Conservation (phyloP, 1,284 basidiomycete species). For the Tilletia setariae region DNA sequence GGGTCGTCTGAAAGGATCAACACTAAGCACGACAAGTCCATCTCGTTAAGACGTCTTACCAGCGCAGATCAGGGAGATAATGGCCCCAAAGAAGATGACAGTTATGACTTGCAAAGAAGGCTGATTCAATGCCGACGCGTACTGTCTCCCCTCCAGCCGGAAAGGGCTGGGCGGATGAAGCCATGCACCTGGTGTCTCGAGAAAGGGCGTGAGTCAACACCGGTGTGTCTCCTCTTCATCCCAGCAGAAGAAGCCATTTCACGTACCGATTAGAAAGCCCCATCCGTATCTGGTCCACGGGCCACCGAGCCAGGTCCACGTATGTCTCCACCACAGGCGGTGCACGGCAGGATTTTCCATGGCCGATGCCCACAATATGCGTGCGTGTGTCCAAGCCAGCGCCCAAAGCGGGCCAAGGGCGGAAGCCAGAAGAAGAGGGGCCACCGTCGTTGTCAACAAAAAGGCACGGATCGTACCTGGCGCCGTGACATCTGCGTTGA, state of each 20-base stretch:
- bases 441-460: slow-evolving; percentile 6
- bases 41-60: not conserved
- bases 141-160: no score
- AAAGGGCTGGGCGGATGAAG: not conserved
- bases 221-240: not conserved
- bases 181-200: slow-evolving; percentile 6
- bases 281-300: slow-evolving; percentile 18
- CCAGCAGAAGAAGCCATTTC: not conserved
- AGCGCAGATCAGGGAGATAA: not conserved
- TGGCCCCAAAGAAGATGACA: slow-evolving; percentile 7
- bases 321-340: slow-evolving; percentile 16
- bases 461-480: slow-evolving; percentile 14
- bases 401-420: slow-evolving; percentile 13
- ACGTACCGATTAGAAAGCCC: slow-evolving; percentile 17
- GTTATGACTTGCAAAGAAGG: not conserved
- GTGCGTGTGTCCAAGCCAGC: not conserved
- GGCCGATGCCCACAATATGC: slow-evolving; percentile 14
- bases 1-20: not conserved
- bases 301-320: slow-evolving; percentile 19
- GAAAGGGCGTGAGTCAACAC: not conserved
- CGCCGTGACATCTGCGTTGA: slow-evolving; percentile 18
- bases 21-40: not conserved
- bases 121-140: no score
- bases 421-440: slow-evolving; percentile 3
- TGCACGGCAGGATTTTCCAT: not conserved